Evolutionary conservation across 148 eudicot genomes (phyloP).

Genomic region (Rhododendron griersonianum): DNA sequence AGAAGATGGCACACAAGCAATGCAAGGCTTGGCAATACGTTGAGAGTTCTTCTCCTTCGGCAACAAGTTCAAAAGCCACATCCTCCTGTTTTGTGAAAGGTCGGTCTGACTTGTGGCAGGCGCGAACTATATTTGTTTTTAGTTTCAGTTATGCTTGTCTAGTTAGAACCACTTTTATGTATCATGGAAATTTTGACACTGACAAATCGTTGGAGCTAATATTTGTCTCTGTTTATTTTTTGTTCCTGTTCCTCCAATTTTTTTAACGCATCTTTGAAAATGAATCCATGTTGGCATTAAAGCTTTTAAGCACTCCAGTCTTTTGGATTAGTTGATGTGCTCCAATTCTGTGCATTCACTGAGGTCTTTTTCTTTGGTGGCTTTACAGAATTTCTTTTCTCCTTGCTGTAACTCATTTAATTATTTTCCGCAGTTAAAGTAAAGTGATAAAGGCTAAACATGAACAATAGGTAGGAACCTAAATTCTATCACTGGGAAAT

Average conservation of each 20-base stretch:
- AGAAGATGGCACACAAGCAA: conserved; percentile 59
- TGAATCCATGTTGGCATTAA: not conserved
- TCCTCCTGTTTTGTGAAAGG: not conserved
- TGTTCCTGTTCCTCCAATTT: not conserved
- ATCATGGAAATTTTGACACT: conserved; percentile 4
- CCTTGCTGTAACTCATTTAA: not conserved
- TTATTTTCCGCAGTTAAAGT: not conserved
- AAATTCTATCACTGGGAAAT: too few species aligned
- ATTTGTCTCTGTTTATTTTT: not conserved
- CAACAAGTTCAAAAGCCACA: not conserved
- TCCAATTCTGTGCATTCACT: not conserved
- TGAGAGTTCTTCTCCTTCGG: conserved; percentile 18
- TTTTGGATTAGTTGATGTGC: not conserved
- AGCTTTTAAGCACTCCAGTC: not conserved
- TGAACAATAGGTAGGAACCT: too few species aligned
- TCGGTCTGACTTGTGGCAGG: not conserved
- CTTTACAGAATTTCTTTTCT: not conserved
- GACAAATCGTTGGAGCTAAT: not conserved
- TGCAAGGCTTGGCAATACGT: conserved; percentile 57
- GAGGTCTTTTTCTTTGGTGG: not conserved
- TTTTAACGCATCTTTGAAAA: not conserved
- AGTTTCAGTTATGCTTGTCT: not conserved
- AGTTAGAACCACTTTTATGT: not conserved
- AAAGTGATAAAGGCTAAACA: too few species aligned
- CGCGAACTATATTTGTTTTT: not conserved